phyloP scores from a whole-genome alignment of 805 yeast species.

The Zygoascus biomembranicola region DNA sequence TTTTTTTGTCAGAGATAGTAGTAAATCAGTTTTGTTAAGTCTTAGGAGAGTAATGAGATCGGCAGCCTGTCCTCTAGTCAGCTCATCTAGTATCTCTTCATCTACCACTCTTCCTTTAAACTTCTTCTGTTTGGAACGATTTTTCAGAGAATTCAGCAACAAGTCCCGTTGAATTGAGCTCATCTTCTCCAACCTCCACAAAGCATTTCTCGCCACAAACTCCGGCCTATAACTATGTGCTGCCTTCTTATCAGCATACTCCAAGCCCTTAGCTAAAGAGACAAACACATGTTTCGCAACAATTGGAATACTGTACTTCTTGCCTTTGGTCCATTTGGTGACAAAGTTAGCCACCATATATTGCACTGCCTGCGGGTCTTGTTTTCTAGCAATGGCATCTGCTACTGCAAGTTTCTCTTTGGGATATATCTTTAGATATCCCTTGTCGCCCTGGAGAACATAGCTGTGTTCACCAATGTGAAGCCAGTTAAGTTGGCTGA shows the following conservation, averaged over 20 bases:
- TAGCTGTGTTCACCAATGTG: neutral
- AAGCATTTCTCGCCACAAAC: neutral
- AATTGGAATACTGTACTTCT: neutral
- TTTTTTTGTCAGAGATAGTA: neutral
- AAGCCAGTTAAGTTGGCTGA: constrained; percentile 12
- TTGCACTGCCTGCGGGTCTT: neutral
- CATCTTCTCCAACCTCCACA: neutral
- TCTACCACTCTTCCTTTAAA: neutral
- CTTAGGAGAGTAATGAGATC: neutral
- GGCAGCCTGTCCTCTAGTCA: constrained; percentile 1
- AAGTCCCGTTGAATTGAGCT: neutral
- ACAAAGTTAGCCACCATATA: neutral
- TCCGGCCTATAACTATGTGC: neutral
- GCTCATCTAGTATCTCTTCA: neutral
- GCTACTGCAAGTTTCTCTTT: neutral
- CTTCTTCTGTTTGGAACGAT: neutral
- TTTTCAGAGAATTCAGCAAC: neutral
- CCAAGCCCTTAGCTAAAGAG: neutral
- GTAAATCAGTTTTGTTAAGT: neutral
- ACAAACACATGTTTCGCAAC: neutral
- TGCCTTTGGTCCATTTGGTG: neutral
- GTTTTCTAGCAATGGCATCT: neutral
- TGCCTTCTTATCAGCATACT: neutral
- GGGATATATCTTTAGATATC: constrained; percentile 1
- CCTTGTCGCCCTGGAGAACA: constrained; percentile 8